Evolutionary conservation across 2,329 filamentous ascomycete species (phyloP), one percentile per base, ranked within the genome.

Genomic region (Pestalotiopsis fici): DNA sequence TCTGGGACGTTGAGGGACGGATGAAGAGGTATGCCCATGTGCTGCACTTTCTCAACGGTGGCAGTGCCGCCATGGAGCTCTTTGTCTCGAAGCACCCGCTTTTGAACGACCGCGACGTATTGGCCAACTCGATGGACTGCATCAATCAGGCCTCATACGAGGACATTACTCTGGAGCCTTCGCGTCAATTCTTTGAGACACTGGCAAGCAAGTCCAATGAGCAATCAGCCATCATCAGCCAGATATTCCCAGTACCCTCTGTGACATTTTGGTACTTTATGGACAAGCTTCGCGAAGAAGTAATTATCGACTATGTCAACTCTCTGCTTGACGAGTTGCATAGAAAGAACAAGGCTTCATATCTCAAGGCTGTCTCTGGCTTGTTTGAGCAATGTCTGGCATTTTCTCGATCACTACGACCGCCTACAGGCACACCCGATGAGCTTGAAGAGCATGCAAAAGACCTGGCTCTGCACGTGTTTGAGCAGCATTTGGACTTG

Each of bases 21-120:
- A 98, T 98, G 95, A 90, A 87, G 72, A 89, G 92, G 75, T 98
- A 97, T 79, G 95, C 95, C 2, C 90, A 94, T 73, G 94, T 99
- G 18, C 82, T 99, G 66, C 90, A 93, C 67, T 87, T 88, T 2
- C 84, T 99, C 57, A 97, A 97, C 77, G 94, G 93, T 28, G 94
- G 94, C 18, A 85, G 86, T 54, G 90, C 91, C 15, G 93, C 89
- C 11, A 85, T 97, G 60, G 94, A 98, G 65, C 84, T 94, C 1
- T 98, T 97, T 77, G 90, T 97, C 65, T 91, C 95, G 66, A 95
- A 96, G 73, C 94, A 98, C 76, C 92, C 93, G 0, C 83, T 98
- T 65, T 92, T 98, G 78, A 85, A 89, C 66, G 90, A 94, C 68
- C 89, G 88, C 68, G 88, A 92, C 59, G 83, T 91, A 59, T 83